Evolutionary conservation across 2,329 filamentous ascomycete species (phyloP).

Genomic region (Lachnellula occidentalis): DNA sequence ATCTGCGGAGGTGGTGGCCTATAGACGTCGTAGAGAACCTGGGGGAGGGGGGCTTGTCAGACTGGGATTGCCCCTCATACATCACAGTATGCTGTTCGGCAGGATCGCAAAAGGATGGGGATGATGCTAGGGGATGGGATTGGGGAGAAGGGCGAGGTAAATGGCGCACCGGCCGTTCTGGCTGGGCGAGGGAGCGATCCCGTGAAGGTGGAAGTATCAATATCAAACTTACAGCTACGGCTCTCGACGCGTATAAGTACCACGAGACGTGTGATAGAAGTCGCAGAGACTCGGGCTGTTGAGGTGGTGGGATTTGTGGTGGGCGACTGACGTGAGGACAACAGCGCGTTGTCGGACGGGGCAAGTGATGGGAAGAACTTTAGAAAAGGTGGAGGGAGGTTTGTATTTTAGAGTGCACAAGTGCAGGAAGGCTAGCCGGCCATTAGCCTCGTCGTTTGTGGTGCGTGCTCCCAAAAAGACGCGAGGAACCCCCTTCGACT

Average conservation of each 20-base stretch:
- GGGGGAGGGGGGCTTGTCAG: constrained; percentile 19
- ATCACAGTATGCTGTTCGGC: constrained; percentile 3
- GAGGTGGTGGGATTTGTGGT: constrained; percentile 22
- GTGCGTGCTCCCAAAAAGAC: constrained; percentile 30
- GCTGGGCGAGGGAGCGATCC: constrained; percentile 14
- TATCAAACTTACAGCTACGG: constrained; percentile 23
- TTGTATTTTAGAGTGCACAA: constrained; percentile 28
- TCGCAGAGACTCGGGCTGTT: constrained; percentile 31
- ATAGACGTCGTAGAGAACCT: constrained; percentile 17
- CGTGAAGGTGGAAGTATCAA: constrained; percentile 12
- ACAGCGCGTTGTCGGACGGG: constrained; percentile 17
- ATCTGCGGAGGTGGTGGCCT: constrained; percentile 9
- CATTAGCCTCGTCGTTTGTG: constrained; percentile 23
- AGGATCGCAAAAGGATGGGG: constrained; percentile 1
- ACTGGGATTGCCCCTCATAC: constrained; percentile 17
- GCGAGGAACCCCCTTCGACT: background rate
- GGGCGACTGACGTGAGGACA: constrained; percentile 16
- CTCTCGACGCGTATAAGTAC: constrained; percentile 26
- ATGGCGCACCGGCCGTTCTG: constrained; percentile 9
- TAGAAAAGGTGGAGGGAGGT: constrained; percentile 25
- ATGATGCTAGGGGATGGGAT: constrained; percentile 10
- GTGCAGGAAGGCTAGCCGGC: constrained; percentile 20
- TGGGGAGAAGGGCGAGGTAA: background rate
- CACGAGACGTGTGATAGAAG: constrained; percentile 15
- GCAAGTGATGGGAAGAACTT: constrained; percentile 27